Percentiles rank a stretch among this genome's conserved stretches.
Conservation (phyloP, 192 early-diverging fungal genomes). For the Rhizoclosmatium sp. region DNA sequence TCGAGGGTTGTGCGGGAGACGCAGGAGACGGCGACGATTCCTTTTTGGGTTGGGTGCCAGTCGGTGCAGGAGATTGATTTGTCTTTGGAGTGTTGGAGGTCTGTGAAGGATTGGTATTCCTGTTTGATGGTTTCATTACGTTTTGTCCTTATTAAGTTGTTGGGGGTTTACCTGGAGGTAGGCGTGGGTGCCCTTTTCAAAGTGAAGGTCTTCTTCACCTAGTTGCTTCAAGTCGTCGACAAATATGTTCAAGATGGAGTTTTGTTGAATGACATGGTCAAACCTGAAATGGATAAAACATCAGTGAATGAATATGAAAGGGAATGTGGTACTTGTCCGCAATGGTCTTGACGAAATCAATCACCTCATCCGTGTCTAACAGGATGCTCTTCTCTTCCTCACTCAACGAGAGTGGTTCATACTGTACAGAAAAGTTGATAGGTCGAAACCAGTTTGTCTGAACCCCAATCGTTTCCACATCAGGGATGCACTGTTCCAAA, state of each 20-base stretch:
- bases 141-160: too few species aligned
- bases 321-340: conserved; percentile 40
- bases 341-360: conserved; percentile 52
- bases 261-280: conserved; percentile 65
- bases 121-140: conserved; percentile 14
- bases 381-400: conserved; percentile 42
- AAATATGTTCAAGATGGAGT: conserved; percentile 66
- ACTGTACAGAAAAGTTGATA: conserved; percentile 57
- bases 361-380: conserved; percentile 47
- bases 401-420: conserved; percentile 54
- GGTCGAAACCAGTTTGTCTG: conserved; percentile 66
- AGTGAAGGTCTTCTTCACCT: conserved; percentile 64
- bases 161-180: conserved; percentile 47
- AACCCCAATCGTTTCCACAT: conserved; percentile 38
- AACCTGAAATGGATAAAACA: conserved; percentile 42
- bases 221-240: conserved; percentile 60
- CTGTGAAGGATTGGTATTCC: conserved; percentile 74
- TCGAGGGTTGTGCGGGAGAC: conserved; percentile 58
- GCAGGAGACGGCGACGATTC: conserved; percentile 67
- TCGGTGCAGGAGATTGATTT: conserved; percentile 65
- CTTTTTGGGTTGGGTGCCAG: conserved; percentile 69
- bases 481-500: conserved; percentile 54
- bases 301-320: neutral
- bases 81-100: conserved; percentile 69
- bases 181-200: conserved; percentile 67